Conservation (phyloP, 495 filamentous ascomycete species). For the Diplogelasinospora grovesii region DNA sequence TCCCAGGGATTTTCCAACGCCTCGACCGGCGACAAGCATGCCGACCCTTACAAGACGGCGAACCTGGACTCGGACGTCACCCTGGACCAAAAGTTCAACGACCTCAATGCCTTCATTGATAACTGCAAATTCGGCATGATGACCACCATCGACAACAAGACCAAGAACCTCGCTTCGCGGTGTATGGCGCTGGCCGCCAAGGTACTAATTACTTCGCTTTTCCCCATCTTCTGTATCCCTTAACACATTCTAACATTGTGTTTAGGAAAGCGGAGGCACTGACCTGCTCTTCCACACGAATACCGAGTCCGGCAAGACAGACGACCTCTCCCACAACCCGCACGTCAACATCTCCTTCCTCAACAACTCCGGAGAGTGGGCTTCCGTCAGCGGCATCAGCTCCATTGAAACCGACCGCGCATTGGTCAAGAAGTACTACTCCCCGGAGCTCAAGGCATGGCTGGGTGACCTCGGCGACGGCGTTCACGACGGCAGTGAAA, state of each 20-base stretch:
- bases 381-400: conserved; percentile 70
- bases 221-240: background rate
- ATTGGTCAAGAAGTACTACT: conserved; percentile 71
- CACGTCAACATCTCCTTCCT: conserved; percentile 85
- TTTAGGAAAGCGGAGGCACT: conserved; percentile 66
- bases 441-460: conserved; percentile 72
- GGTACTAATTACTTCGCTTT: conserved; percentile 38
- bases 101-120: conserved; percentile 60
- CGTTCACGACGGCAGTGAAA: conserved; percentile 70
- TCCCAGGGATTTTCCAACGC: conserved; percentile 56
- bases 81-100: conserved; percentile 72
- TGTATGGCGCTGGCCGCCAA: conserved; percentile 89
- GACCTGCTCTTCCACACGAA: conserved; percentile 94
- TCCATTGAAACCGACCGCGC: conserved; percentile 60
- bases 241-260: background rate
- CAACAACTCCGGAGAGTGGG: conserved; percentile 63
- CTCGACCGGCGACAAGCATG: conserved; percentile 45
- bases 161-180: conserved; percentile 61
- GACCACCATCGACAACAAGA: conserved; percentile 53
- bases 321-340: conserved; percentile 68
- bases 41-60: conserved; percentile 77
- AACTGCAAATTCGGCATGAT: conserved; percentile 74
- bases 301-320: conserved; percentile 85
- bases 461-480: conserved; percentile 87
- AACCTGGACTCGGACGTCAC: conserved; percentile 57